Conservation (phyloP, 768 basidiomycete genomes). For the Pulveroboletus sp. region DNA sequence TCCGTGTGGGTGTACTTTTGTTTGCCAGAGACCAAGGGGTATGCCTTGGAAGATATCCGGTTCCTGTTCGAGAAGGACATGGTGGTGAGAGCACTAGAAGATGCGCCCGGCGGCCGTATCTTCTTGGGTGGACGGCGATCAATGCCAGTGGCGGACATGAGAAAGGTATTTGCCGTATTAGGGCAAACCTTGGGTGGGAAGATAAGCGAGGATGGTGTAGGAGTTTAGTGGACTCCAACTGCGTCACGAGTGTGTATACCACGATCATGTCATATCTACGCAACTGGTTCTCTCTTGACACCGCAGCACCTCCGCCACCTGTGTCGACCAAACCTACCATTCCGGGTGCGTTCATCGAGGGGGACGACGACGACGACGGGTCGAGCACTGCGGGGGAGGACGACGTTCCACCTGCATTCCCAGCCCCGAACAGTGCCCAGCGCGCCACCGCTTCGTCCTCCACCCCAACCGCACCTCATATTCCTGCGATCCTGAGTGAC, state of each 20-base stretch:
- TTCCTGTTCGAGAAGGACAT: constrained; percentile 35
- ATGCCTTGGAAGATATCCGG: constrained; percentile 38
- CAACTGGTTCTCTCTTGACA: constrained; percentile 48
- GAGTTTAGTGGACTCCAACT: too few relatives aligned
- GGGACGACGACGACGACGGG: constrained; percentile 36
- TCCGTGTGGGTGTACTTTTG: constrained; percentile 35
- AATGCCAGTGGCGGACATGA: constrained; percentile 27
- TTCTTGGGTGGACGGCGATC: constrained; percentile 29
- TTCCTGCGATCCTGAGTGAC: constrained; percentile 40
- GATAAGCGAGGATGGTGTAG: not conserved
- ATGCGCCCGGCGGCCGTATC: constrained; percentile 32
- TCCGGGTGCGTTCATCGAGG: constrained; percentile 23
- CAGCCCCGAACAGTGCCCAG: constrained; percentile 68
- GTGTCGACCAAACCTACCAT: constrained; percentile 5
- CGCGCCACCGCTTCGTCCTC: constrained; percentile 38
- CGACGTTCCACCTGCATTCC: constrained; percentile 70
- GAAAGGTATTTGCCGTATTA: not conserved
- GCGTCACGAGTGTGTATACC: too few relatives aligned
- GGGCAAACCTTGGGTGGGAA: not conserved
- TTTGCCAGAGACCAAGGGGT: constrained; percentile 40
- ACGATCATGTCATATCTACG: constrained; percentile 51
- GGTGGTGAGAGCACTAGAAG: constrained; percentile 31
- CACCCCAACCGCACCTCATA: not conserved
- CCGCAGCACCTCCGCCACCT: constrained; percentile 11
- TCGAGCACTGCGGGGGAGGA: constrained; percentile 44